These are phyloP conservation scores for Vitis vinifera DNA, from an alignment of 164 flowering plant genomes.

Conservation along the genomic window ASM3070453v1 NC_081812.1:23483501-23484000, in stretches of 20 bases:
- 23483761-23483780: too few species aligned
- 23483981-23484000: too few species aligned
- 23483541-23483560: too few species aligned
- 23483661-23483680: conserved; percentile 92
- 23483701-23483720: conserved; percentile 6
- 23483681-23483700: conserved; percentile 91
- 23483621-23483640: conserved; percentile 81
- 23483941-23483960: too few species aligned
- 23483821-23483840: too few species aligned
- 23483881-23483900: background rate
- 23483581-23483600: background rate
- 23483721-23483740: background rate
- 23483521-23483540: too few species aligned
- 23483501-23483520: too few species aligned
- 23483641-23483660: conserved; percentile 84
- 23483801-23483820: too few species aligned
- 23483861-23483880: background rate
- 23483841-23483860: background rate
- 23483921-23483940: too few species aligned
- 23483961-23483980: too few species aligned
- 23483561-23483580: background rate
- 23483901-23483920: background rate
- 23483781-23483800: too few species aligned
- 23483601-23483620: conserved; percentile 94
- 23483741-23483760: too few species aligned